Conservation (phyloP, 2,329 filamentous ascomycete species). For the Arthrobotrys conoides region DNA sequence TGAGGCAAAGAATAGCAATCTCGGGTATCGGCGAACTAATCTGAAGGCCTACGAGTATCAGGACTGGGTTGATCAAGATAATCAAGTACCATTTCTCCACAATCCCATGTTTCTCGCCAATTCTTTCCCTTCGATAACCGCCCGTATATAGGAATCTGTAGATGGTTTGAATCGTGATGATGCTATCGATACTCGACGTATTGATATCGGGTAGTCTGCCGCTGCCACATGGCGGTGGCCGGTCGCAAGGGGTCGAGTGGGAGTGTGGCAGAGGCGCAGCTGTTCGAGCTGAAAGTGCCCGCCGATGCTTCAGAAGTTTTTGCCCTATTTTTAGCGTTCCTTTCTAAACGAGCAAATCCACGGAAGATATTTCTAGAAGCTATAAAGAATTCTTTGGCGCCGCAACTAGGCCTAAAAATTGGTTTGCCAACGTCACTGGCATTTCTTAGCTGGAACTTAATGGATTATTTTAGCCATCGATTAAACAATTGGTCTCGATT, state of each 20-base stretch:
- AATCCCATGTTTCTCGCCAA: constrained; percentile 5
- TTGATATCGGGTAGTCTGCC: constrained; percentile 29
- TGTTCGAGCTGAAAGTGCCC: constrained; percentile 40
- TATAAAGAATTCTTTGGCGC: constrained; percentile 23
- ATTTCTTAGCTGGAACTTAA: constrained; percentile 2
- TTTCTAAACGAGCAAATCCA: constrained; percentile 23
- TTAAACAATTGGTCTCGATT: constrained; percentile 6
- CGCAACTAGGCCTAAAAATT: constrained; percentile 21
- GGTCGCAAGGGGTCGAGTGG: constrained; percentile 19
- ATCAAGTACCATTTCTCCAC: constrained; percentile 47
- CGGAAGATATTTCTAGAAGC: constrained; percentile 27
- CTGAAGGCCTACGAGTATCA: constrained; percentile 52
- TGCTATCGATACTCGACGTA: constrained; percentile 25
- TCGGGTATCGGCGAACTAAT: constrained; percentile 45
- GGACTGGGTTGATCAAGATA: constrained; percentile 45
- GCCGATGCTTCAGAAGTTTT: constrained; percentile 51
- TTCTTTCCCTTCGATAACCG: constrained; percentile 28
- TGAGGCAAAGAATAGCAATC: constrained; percentile 41
- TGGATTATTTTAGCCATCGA: constrained; percentile 7
- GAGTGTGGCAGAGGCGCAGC: constrained; percentile 39
- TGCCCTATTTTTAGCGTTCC: constrained; percentile 45
- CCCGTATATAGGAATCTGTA: constrained; percentile 5
- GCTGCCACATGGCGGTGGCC: not conserved
- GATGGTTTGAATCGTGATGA: constrained; percentile 13
- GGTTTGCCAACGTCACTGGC: constrained; percentile 28